These are phyloP conservation scores for Ailanthus altissimus DNA, from an alignment of 345 rosid species.

Conservation along the genomic window DNA sequence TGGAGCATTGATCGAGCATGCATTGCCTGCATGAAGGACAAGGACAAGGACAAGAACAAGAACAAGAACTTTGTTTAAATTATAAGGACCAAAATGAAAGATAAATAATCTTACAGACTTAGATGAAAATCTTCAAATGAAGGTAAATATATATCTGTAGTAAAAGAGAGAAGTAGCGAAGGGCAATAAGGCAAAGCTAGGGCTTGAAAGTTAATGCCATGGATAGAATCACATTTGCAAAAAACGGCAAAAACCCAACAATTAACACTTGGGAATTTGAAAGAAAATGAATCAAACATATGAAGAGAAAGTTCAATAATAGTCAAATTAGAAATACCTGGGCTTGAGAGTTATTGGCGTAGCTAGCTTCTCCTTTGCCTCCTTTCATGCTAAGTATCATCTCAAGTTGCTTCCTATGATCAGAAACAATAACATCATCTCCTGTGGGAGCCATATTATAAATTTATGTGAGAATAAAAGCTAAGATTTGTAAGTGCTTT, in stretches of 20 bases:
- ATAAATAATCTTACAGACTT: neutral
- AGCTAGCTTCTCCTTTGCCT: constrained; percentile 89
- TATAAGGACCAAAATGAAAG: neutral
- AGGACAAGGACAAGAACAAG: neutral
- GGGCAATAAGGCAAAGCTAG: no score
- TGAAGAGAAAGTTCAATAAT: neutral
- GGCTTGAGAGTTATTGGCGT: constrained; percentile 95
- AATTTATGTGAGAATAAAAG: neutral
- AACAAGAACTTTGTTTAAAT: neutral
- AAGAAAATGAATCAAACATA: neutral
- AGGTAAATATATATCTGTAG: no score
- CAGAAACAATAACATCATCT: constrained; percentile 64
- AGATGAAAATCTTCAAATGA: no score
- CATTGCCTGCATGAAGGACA: constrained; percentile 50
- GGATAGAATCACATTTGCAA: no score
- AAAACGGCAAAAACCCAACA: no score
- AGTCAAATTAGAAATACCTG: constrained; percentile 60
- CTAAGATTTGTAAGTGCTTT: neutral
- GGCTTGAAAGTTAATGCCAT: no score
- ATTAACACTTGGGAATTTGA: neutral
- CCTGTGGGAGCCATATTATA: constrained; percentile 51
- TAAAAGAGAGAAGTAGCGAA: no score
- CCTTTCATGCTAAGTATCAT: constrained; percentile 91
- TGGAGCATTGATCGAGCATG: constrained; percentile 94
- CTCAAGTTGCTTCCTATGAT: constrained; percentile 60